A percentile compares a stretch with the other conserved stretches of the same genome.
These are phyloP conservation scores for Fusarium xyrophilum DNA, from an alignment of 2,329 filamentous ascomycete genomes.

Conservation along the genomic window DNA sequence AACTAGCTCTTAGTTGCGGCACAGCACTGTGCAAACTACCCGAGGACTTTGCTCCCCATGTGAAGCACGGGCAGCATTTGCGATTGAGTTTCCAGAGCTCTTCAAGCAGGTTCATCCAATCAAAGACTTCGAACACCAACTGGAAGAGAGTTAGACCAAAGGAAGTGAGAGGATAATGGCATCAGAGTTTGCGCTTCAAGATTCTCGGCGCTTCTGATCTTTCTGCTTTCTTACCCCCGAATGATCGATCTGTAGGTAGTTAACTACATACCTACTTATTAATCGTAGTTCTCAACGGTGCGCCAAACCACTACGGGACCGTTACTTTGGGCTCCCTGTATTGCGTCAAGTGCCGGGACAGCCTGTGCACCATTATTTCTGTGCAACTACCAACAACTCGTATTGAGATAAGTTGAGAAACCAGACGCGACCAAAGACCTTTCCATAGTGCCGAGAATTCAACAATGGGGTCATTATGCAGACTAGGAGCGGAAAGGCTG, in stretches of 20 bases:
- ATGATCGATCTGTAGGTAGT: slow-evolving; percentile 5
- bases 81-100: slow-evolving; percentile 19
- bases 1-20: slow-evolving; percentile 32
- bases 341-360: slow-evolving; percentile 30
- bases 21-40: slow-evolving; percentile 37
- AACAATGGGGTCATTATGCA: slow-evolving; percentile 21
- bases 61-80: not conserved
- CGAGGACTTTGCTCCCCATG: slow-evolving; percentile 22
- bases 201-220: slow-evolving; percentile 22
- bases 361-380: slow-evolving; percentile 24
- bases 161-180: slow-evolving; percentile 7
- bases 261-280: not conserved
- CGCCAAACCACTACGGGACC: slow-evolving; percentile 28
- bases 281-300: slow-evolving; percentile 27
- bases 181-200: slow-evolving; percentile 37
- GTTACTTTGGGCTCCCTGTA: slow-evolving; percentile 30
- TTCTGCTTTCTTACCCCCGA: slow-evolving; percentile 3
- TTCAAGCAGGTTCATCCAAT: slow-evolving; percentile 17
- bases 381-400: slow-evolving; percentile 38
- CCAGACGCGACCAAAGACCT: slow-evolving; percentile 16
- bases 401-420: slow-evolving; percentile 34
- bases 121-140: slow-evolving; percentile 7
- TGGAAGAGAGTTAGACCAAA: slow-evolving; percentile 18
- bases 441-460: slow-evolving; percentile 18
- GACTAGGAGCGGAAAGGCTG: slow-evolving; percentile 28